Evolutionary conservation across 1,139 yeast genomes (phyloP).

Genomic region (Magnusiomyces suaveolens): DNA sequence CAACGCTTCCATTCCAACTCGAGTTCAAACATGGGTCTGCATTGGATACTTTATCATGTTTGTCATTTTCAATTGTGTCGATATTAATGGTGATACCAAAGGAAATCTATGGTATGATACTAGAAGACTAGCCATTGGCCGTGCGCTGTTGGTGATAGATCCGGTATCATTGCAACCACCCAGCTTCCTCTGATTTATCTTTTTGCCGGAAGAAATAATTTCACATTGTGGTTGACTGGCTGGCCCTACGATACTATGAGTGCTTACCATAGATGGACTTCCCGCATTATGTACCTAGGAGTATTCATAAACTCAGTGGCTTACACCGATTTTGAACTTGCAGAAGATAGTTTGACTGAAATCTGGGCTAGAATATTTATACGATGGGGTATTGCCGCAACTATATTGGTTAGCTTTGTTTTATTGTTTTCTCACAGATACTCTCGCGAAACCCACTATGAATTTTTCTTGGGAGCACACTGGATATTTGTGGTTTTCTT

Average conservation of each 20-base stretch:
- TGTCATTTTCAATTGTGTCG: constrained; percentile 33
- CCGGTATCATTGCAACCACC: constrained; percentile 38
- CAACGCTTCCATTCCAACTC: constrained; percentile 41
- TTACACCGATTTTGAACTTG: constrained; percentile 20
- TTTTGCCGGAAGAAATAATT: constrained; percentile 55
- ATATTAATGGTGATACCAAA: constrained; percentile 35
- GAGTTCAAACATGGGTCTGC: constrained; percentile 45
- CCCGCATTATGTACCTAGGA: constrained; percentile 45
- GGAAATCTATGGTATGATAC: constrained; percentile 27
- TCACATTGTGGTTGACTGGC: constrained; percentile 47
- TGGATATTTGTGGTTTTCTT: constrained; percentile 38
- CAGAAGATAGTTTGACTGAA: constrained; percentile 8
- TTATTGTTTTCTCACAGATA: constrained; percentile 40
- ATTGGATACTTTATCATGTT: constrained; percentile 38
- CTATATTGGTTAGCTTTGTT: constrained; percentile 36
- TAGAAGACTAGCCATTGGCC: constrained; percentile 34
- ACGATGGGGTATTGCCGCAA: constrained; percentile 48
- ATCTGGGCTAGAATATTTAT: constrained; percentile 16
- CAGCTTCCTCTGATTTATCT: constrained; percentile 44
- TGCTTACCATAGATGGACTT: constrained; percentile 51
- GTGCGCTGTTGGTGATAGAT: constrained; percentile 53
- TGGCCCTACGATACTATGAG: constrained; percentile 53
- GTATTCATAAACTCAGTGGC: constrained; percentile 34
- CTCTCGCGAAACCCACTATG: constrained; percentile 52
- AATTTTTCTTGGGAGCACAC: constrained; percentile 53